Percentiles rank a stretch among this genome's conserved stretches.
These are phyloP conservation scores for Suillus sp. DNA, from an alignment of 768 basidiomycete genomes.

Conservation along the genomic window DNA sequence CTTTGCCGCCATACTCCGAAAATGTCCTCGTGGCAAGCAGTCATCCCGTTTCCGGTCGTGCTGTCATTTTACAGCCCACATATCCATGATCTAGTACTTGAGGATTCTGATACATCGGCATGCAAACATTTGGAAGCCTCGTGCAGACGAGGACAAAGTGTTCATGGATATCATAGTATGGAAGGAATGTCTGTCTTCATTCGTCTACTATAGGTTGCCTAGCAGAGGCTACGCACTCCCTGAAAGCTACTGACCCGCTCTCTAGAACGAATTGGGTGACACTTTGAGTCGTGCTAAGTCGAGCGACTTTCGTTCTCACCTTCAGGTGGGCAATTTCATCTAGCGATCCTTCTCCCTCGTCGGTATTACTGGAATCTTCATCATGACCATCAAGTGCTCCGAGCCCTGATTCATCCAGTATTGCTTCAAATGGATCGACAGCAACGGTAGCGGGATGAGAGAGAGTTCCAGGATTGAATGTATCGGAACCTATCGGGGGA, in stretches of 20 bases:
- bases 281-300: too few relatives aligned
- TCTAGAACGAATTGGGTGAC: background rate
- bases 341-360: background rate
- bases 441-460: constrained; percentile 14
- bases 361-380: background rate
- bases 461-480: constrained; percentile 16
- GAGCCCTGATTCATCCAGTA: constrained; percentile 6
- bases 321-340: background rate
- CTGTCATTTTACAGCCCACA: background rate
- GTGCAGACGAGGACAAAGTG: background rate
- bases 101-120: background rate
- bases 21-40: background rate
- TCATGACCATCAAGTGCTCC: constrained; percentile 1
- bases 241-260: background rate
- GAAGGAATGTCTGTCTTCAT: background rate
- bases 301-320: background rate
- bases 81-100: background rate
- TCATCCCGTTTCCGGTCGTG: background rate
- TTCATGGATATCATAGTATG: background rate
- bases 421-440: constrained; percentile 7
- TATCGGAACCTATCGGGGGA: constrained; percentile 14
- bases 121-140: background rate
- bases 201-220: background rate
- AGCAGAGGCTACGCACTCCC: background rate
- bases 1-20: background rate